A percentile compares a stretch with the other conserved stretches of the same genome.
Evolutionary conservation across 1,284 basidiomycete species (phyloP).

Genomic region (Butyriboletus appendiculatus): DNA sequence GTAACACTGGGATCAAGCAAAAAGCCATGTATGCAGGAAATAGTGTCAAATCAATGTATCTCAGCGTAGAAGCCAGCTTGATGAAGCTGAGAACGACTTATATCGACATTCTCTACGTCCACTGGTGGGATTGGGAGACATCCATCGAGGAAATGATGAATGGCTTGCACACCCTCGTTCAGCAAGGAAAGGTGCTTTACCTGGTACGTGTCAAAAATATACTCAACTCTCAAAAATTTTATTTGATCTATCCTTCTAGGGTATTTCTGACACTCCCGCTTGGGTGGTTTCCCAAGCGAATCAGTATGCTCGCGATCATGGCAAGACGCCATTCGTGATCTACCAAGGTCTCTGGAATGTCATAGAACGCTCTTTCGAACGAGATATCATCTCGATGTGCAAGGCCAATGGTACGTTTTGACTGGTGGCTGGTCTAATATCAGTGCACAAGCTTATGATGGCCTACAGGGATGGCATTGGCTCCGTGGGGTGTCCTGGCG

Average conservation of each 20-base stretch:
- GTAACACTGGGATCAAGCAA: background rate
- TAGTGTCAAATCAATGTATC: background rate
- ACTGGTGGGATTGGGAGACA: background rate
- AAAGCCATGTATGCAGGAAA: background rate
- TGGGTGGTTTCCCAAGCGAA: conserved; percentile 43
- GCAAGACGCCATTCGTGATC: conserved; percentile 50
- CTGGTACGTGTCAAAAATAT: background rate
- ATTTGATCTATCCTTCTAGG: background rate
- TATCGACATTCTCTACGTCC: no score
- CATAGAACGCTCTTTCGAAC: conserved; percentile 47
- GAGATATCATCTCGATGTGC: conserved; percentile 54
- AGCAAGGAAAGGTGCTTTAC: background rate
- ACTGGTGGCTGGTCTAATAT: no score
- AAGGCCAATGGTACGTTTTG: conserved; percentile 14
- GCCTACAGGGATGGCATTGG: conserved; percentile 35
- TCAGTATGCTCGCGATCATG: conserved; percentile 40
- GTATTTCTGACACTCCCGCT: conserved; percentile 31
- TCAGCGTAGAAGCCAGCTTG: no score
- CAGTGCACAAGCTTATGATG: no score
- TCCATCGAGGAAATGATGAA: background rate
- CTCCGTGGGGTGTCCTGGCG: conserved; percentile 39
- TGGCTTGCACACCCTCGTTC: background rate
- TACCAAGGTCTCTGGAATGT: conserved; percentile 59
- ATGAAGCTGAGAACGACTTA: no score
- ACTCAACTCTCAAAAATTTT: background rate